Base-by-base conservation (phyloP, 2,329 filamentous ascomycete genomes). In the Microthyrium microscopicum region DNA sequence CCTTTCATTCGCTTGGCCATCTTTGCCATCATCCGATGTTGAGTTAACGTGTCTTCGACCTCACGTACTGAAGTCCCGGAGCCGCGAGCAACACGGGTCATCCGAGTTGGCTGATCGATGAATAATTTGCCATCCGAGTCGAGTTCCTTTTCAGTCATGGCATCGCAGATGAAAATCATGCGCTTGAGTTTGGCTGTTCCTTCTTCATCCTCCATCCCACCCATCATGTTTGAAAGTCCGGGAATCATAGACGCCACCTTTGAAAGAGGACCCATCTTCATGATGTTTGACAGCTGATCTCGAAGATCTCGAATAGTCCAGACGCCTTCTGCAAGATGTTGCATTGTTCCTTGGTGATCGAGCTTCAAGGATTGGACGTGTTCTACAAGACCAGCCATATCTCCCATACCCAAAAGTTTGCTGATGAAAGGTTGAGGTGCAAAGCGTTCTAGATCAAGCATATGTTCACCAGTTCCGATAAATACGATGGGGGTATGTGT, bases 1-100 rank as follows among this genome's bases (percentile, higher is more conserved):
- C 85, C 85, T 37, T 89, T 87, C 73, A 98, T 91, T 62, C 91
- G 91, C 74, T 95, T 98, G 31, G 89, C 89, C 84, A 98, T 94
- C 38, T 82, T 82, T 1, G 83, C 81, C 89, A 98, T 98, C 80
- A 95, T 93, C 46, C 82, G 77, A 54, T 95, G 87, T 58, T 98
- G 89, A 0, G 85, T 93, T n/a, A 98, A 69, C 5, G 98, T 64
- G 49, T 98, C 89, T 56, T 98, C 89, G 12, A 98, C 84, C 54
- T 98, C 89, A 17, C 72, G 72, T 2, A 98, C 89, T 25, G 72
- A 81, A 1, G 89, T 95, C 20, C 89, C 89, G 4, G 80, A 89
- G 0, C 89, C 89, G 33, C 76, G 72, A 0, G 89, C 89, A 31
- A 98, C 77, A 22, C 89, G 71, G 12, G 85, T 93, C 74, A 95